Base-by-base conservation (phyloP, 306 rosid genomes). In the Prunus fruticosa region DNA sequence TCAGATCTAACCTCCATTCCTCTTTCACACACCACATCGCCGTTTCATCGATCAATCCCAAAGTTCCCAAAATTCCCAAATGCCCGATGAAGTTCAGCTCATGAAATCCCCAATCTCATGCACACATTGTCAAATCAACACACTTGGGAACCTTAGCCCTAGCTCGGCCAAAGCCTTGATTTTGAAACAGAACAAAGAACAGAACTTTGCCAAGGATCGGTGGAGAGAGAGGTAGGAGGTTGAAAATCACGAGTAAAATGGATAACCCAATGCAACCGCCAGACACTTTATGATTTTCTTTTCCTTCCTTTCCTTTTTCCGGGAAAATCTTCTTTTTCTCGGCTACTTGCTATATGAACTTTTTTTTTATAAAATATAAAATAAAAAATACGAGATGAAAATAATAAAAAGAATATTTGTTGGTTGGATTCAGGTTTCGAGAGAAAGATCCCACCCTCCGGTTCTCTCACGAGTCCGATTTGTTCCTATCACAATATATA, bases 1-100 rank as follows among this genome's bases (percentile, higher is more conserved):
- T 86, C 97, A 64, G 99, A 89, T 95, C 97, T 90, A 80, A 83
- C 88, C 84, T 95, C 96, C 98, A 95, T 95, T 75, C 77, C 86
- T 81, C 85, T 81, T 66, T 79, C 82, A 80, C 65, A 82, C 75
- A 78, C 96, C 81, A 82, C 97, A 91, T 91, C 82, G 91, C 98
- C 87, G 82, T 84, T 72, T 90, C 96, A 94, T 91, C 87, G 90
- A 80, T 73, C 53, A 23, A 66, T 47, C 75, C 54, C 73, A 58
- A 56, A 67, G 52, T 20, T 51, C 64, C 56, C 50, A 20, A 23
- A 63, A 14, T 19, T 2, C 52, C 28, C 30, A 47, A 32, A 32
- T 61, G 43, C 43, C 43, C 9, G 9, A 38, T 70, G 52, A 60
- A 61, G 27, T 68, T 51, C 30, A 43, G 51, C 76, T 72, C 53